Base-by-base conservation (phyloP, 192 early-diverging fungal species). In the Phlyctochytrium arcticum region DNA sequence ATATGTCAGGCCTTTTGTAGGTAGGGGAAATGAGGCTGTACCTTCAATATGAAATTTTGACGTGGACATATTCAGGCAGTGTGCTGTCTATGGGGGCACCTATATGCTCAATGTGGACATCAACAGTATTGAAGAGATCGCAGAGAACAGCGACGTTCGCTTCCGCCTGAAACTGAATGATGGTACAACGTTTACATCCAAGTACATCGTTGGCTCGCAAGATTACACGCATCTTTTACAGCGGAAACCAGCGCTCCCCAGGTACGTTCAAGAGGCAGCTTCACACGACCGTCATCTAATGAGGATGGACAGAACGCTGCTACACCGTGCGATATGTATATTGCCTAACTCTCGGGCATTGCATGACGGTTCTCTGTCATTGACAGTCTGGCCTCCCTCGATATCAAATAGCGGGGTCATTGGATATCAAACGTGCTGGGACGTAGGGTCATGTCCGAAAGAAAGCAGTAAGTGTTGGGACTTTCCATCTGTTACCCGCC, bases 1-100 rank as follows among this genome's bases (percentile, higher is more conserved):
- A 76, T 95, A 12, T 78, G 89, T 1, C 95, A 98, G 71, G 87
- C 91, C 5, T 95, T 96, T 72, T 93, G 93, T 74, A 84, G 94
- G 76, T 77, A 29, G 0, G 42, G 30, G 21, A 61, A 15, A 8
- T 19, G 39, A 36, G 57, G 21, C 7, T 12, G 8, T 33, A 21
- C 47, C 2, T 42, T n/a, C 27, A 35, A 9, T 61, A 12, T 7
- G 48, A 69, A 30, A 31, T 34, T 0, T 9, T 24, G 47, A 48
- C 29, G 51, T 63, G 9, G 0, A 15, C 29, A 15, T 54, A 21
- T 56, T 0, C 60, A 91, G 90, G 65, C 69, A 88, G 4, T 91
- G 88, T 36, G 95, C 95, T 6, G 95, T 98, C 1, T 85, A 90
- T 66, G 93, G 93, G 27, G 93, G 95, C 17, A 88, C 85, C 9